phyloP scores from a whole-genome alignment of 768 basidiomycete species.

The Trametes elegans region DNA sequence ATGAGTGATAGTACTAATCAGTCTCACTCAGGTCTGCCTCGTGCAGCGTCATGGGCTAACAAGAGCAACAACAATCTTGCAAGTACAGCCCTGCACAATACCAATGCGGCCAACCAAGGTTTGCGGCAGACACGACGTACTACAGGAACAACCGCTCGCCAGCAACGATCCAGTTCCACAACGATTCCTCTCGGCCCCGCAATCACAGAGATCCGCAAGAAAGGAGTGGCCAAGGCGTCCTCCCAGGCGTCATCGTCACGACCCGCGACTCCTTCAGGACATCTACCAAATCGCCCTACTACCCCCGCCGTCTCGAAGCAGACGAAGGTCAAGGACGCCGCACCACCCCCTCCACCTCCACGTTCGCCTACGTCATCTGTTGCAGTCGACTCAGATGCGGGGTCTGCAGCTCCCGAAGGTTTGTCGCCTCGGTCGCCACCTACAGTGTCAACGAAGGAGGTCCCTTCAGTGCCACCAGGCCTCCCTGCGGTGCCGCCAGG shows the following conservation, averaged over 20 bases:
- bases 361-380: conserved; percentile 47
- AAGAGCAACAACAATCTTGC: conserved; percentile 25
- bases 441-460: conserved; percentile 36
- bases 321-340: conserved; percentile 38
- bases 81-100: conserved; percentile 29
- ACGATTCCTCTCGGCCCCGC: conserved; percentile 24
- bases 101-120: conserved; percentile 18
- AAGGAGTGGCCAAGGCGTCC: conserved; percentile 41
- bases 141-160: conserved; percentile 40
- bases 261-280: conserved; percentile 50
- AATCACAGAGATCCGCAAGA: conserved; percentile 27
- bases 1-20: neutral
- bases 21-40: conserved; percentile 53
- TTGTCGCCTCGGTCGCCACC: conserved; percentile 36
- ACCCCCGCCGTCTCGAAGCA: conserved; percentile 43
- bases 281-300: conserved; percentile 39
- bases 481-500: conserved; percentile 54
- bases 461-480: conserved; percentile 46
- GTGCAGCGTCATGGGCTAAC: conserved; percentile 45
- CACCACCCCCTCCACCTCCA: conserved; percentile 33
- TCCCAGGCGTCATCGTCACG: conserved; percentile 54
- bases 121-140: conserved; percentile 24
- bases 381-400: conserved; percentile 49
- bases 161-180: conserved; percentile 40
- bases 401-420: conserved; percentile 43